Evolutionary conservation across 2,329 filamentous ascomycete genomes (phyloP).

Genomic region (Trichophyton mentagrophytes): DNA sequence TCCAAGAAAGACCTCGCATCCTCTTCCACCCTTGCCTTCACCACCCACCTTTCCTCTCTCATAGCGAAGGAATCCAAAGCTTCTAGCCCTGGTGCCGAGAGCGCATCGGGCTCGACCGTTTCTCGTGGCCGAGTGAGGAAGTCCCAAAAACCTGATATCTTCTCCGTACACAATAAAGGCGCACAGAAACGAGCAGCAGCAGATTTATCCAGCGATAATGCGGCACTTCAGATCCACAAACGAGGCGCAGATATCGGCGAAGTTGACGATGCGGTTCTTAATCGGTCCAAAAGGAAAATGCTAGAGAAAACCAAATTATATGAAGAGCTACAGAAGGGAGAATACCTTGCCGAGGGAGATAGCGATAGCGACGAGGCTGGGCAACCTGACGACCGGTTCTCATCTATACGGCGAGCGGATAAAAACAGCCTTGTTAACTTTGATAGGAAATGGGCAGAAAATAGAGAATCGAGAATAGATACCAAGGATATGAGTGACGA

Average conservation of each 20-base stretch:
- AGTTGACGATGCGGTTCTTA: constrained; percentile 45
- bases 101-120: constrained; percentile 31
- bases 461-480: constrained; percentile 28
- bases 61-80: constrained; percentile 43
- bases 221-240: constrained; percentile 50
- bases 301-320: constrained; percentile 83
- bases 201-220: constrained; percentile 42
- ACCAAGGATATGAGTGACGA: constrained; percentile 24
- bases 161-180: constrained; percentile 52
- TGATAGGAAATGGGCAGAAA: constrained; percentile 80
- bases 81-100: not conserved
- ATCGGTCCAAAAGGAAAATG: constrained; percentile 66
- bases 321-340: constrained; percentile 78
- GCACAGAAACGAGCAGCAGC: constrained; percentile 49
- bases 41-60: constrained; percentile 72
- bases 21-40: constrained; percentile 68
- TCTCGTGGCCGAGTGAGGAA: constrained; percentile 30
- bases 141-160: constrained; percentile 56
- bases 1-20: constrained; percentile 53
- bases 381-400: constrained; percentile 18
- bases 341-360: constrained; percentile 47
- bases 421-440: constrained; percentile 67
- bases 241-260: constrained; percentile 46
- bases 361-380: constrained; percentile 24
- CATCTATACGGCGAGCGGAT: constrained; percentile 12